phyloP scores from a whole-genome alignment of 2,329 filamentous ascomycete genomes.

The Epichloe brachyelytri region DNA sequence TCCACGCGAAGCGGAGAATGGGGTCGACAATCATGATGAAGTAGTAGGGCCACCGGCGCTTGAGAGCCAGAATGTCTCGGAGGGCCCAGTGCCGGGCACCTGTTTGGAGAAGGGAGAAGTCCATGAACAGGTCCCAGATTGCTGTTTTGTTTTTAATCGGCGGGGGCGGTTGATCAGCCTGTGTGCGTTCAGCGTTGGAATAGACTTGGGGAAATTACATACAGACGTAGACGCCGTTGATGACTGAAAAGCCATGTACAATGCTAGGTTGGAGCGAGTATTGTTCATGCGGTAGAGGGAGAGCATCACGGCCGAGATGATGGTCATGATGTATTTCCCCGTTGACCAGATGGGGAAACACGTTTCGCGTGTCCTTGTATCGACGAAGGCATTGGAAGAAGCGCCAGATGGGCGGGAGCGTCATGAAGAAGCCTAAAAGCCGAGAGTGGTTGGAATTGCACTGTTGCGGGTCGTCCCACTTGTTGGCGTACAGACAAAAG shows the following conservation, averaged over 20 bases:
- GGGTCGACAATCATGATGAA: slow-evolving; percentile 71
- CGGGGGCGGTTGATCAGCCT: not conserved
- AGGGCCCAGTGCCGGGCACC: slow-evolving; percentile 55
- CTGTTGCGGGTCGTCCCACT: slow-evolving; percentile 58
- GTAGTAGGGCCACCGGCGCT: slow-evolving; percentile 75
- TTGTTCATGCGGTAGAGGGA: slow-evolving; percentile 71
- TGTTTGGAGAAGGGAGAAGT: slow-evolving; percentile 82
- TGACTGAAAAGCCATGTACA: slow-evolving; percentile 67
- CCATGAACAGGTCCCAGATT: slow-evolving; percentile 92
- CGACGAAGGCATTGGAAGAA: slow-evolving; percentile 82
- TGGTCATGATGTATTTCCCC: slow-evolving; percentile 88
- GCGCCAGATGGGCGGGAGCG: slow-evolving; percentile 80
- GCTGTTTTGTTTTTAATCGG: slow-evolving; percentile 25
- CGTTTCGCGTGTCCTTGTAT: slow-evolving; percentile 73
- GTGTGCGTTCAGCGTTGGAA: not conserved
- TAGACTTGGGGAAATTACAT: slow-evolving; percentile 6
- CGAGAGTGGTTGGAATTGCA: slow-evolving; percentile 84
- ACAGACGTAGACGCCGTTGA: slow-evolving; percentile 77
- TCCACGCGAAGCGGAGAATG: slow-evolving; percentile 82
- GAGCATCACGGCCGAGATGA: slow-evolving; percentile 63
- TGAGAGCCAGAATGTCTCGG: slow-evolving; percentile 68
- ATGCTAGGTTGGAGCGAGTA: slow-evolving; percentile 40
- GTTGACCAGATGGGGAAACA: slow-evolving; percentile 88
- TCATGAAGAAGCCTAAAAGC: slow-evolving; percentile 71
- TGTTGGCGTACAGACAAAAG: slow-evolving; percentile 79